phyloP scores from a whole-genome alignment of 768 basidiomycete genomes.

The Suillus plorans region DNA sequence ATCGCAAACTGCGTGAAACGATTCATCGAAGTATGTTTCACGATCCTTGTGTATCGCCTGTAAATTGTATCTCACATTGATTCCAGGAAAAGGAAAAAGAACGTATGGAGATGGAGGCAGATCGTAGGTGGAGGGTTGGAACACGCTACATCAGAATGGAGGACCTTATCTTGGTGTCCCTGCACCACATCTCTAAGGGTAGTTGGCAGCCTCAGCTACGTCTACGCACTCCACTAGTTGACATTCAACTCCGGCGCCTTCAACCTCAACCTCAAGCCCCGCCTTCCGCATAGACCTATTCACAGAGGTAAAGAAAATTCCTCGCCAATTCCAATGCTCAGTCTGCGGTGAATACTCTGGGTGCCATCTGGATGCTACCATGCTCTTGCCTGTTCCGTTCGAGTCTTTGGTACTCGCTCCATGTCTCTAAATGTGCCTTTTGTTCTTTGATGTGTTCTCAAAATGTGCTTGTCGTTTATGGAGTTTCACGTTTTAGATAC shows the following conservation, averaged over 20 bases:
- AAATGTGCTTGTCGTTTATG: neutral
- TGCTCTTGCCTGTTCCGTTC: too few relatives aligned
- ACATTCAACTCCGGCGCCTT: neutral
- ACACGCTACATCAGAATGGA: conserved; percentile 54
- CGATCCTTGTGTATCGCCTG: neutral
- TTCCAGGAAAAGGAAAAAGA: conserved; percentile 48
- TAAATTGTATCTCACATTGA: conserved; percentile 6
- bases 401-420: neutral
- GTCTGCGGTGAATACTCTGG: neutral
- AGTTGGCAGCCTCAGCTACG: conserved; percentile 81
- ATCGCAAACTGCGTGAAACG: conserved; percentile 74
- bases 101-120: conserved; percentile 64
- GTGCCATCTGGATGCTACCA: neutral
- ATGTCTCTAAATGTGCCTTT: neutral
- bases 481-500: neutral
- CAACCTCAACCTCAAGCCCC: neutral
- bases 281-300: neutral
- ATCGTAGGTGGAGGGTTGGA: conserved; percentile 65
- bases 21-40: conserved; percentile 54
- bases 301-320: neutral
- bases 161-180: conserved; percentile 70
- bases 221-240: conserved; percentile 28
- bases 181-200: conserved; percentile 82
- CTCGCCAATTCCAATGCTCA: neutral
- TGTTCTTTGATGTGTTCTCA: neutral